phyloP scores from a whole-genome alignment of 192 early-diverging fungal genomes.

The Rhizophlyctis rosea region DNA sequence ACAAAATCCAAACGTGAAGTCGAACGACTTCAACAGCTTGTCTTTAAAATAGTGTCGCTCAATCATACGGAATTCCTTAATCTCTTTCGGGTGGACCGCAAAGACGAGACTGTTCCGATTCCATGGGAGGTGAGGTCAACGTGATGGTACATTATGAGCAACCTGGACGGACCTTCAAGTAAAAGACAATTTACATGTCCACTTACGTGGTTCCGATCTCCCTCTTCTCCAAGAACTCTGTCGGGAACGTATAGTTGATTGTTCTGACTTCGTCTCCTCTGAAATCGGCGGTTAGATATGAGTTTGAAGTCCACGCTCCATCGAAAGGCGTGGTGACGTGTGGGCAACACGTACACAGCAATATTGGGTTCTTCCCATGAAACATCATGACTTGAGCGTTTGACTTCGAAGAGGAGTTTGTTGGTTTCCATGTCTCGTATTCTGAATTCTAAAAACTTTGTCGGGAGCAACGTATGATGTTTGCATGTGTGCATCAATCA shows the following conservation, averaged over 20 bases:
- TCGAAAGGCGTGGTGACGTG: background rate
- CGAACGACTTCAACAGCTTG: conserved; percentile 50
- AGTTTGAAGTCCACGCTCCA: background rate
- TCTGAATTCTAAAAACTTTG: conserved; percentile 50
- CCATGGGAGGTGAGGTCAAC: background rate
- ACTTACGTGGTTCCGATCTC: conserved; percentile 37
- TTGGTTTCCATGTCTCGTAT: conserved; percentile 43
- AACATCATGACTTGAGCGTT: conserved; percentile 31
- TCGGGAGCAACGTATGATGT: background rate
- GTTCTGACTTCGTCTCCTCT: conserved; percentile 28
- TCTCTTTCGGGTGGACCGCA: conserved; percentile 42
- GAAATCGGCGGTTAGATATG: background rate
- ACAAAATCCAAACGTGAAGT: conserved; percentile 60
- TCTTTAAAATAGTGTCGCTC: conserved; percentile 54
- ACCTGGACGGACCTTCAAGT: background rate
- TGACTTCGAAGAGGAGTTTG: conserved; percentile 45
- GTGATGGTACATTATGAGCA: background rate
- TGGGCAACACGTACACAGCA: conserved; percentile 2
- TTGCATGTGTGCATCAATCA: conserved; percentile 7
- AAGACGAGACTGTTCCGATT: conserved; percentile 41
- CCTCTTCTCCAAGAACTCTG: conserved; percentile 24
- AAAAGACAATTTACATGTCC: conserved; percentile 1
- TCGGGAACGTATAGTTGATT: conserved; percentile 28
- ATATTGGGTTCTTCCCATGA: conserved; percentile 32
- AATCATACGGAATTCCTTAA: conserved; percentile 54